Percentiles rank a stretch among this genome's conserved stretches.
These are phyloP conservation scores for Lecanicillium sp. DNA, from an alignment of 2,329 filamentous ascomycete species.

Conservation along the genomic window DNA sequence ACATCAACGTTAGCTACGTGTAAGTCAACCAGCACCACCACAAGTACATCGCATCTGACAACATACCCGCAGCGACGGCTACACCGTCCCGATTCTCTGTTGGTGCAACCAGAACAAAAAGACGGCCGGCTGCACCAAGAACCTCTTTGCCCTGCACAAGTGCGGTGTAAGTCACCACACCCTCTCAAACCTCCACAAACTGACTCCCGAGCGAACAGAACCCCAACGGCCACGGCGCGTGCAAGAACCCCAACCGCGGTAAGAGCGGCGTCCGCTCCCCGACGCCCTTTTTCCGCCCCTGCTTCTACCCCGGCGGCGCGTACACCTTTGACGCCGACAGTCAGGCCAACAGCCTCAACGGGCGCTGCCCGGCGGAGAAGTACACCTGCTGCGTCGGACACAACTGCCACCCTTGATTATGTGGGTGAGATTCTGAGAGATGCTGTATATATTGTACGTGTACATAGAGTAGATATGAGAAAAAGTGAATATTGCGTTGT, in stretches of 20 bases:
- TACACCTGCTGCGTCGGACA: slow-evolving; percentile 16
- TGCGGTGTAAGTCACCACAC: slow-evolving; percentile 12
- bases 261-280: neutral
- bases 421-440: neutral
- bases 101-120: slow-evolving; percentile 15
- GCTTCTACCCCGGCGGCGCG: slow-evolving; percentile 11
- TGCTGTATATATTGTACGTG: neutral
- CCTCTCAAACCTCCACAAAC: neutral
- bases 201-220: neutral
- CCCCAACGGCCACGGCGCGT: slow-evolving; percentile 12
- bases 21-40: neutral
- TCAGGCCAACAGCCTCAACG: slow-evolving; percentile 15
- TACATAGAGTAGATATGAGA: too few relatives aligned
- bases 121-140: slow-evolving; percentile 14
- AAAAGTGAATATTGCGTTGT: too few relatives aligned
- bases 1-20: slow-evolving; percentile 17
- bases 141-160: neutral
- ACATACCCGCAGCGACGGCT: slow-evolving; percentile 8
- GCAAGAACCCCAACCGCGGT: slow-evolving; percentile 12
- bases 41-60: neutral
- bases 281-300: slow-evolving; percentile 11
- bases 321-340: slow-evolving; percentile 15
- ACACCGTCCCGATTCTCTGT: slow-evolving; percentile 12
- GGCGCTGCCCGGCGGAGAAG: slow-evolving; percentile 14
- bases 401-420: neutral